A percentile compares a stretch with the other conserved stretches of the same genome.
Evolutionary conservation across 495 filamentous ascomycete species (phyloP).

Genomic region (Aspergillus ostianus): DNA sequence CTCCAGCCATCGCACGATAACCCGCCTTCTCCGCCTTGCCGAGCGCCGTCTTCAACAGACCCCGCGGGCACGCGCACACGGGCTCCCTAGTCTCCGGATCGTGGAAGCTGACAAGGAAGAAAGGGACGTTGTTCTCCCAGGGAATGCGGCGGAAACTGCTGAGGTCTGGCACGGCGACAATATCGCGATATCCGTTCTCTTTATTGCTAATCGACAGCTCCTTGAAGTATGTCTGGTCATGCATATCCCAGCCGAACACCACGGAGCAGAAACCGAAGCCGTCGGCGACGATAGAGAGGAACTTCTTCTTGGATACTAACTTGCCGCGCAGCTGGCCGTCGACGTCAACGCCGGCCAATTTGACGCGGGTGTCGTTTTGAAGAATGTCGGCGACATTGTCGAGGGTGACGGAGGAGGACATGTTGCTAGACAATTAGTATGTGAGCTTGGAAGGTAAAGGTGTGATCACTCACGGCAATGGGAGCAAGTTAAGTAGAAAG

Average conservation of each 20-base stretch:
- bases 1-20: slow-evolving; percentile 87
- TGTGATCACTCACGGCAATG: neutral
- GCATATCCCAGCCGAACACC: slow-evolving; percentile 95
- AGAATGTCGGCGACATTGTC: slow-evolving; percentile 55
- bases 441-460: neutral
- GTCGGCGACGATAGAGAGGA: slow-evolving; percentile 70
- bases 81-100: slow-evolving; percentile 56
- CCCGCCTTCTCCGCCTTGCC: slow-evolving; percentile 65
- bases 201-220: slow-evolving; percentile 82
- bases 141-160: slow-evolving; percentile 77
- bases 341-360: slow-evolving; percentile 82
- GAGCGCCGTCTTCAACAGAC: slow-evolving; percentile 64
- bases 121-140: slow-evolving; percentile 86
- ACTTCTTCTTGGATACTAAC: slow-evolving; percentile 90
- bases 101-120: slow-evolving; percentile 79
- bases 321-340: slow-evolving; percentile 87
- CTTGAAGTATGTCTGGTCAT: slow-evolving; percentile 77
- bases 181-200: slow-evolving; percentile 81
- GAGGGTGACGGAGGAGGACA: slow-evolving; percentile 20
- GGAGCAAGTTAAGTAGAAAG: neutral
- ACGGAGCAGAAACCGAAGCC: slow-evolving; percentile 96
- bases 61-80: slow-evolving; percentile 79
- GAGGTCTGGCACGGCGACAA: slow-evolving; percentile 77
- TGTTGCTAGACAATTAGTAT: slow-evolving; percentile 4
- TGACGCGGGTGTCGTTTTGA: slow-evolving; percentile 72